phyloP scores from a whole-genome alignment of 73 alveolate species.

The Blepharisma stoltei region DNA sequence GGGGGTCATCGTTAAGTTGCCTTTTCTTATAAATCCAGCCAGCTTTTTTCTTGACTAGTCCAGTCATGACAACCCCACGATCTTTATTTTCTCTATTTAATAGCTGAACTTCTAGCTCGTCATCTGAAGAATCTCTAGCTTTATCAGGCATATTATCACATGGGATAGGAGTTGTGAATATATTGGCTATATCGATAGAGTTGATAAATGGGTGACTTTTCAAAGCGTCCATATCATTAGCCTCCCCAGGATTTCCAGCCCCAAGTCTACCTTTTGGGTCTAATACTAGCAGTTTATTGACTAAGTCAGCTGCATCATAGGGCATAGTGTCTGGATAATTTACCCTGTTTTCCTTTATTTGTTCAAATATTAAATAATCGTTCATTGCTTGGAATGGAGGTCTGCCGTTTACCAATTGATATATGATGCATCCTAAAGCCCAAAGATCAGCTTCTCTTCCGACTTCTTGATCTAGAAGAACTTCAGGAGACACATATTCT shows the following conservation, averaged over 20 bases:
- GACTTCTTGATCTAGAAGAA: conserved; percentile 77
- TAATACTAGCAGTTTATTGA: conserved; percentile 48
- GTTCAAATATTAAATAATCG: conserved; percentile 71
- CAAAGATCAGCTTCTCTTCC: conserved; percentile 88
- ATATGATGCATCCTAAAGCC: conserved; percentile 93
- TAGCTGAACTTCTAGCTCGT: conserved; percentile 22
- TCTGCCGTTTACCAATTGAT: conserved; percentile 77
- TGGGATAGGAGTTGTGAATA: background rate
- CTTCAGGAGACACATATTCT: conserved; percentile 97
- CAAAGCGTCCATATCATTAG: conserved; percentile 27
- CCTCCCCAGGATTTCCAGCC: conserved; percentile 72
- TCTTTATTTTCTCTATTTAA: conserved; percentile 3
- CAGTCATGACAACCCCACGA: background rate
- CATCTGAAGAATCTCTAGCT: background rate
- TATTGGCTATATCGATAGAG: conserved; percentile 48
- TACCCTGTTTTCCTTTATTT: conserved; percentile 50
- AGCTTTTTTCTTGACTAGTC: background rate
- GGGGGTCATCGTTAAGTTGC: too few relatives aligned
- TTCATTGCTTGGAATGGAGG: conserved; percentile 83
- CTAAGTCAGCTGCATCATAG: conserved; percentile 77
- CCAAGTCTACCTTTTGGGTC: conserved; percentile 70
- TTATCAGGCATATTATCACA: background rate
- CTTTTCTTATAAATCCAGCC: conserved; percentile 31
- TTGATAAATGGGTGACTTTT: conserved; percentile 62
- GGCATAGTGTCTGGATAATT: conserved; percentile 60